Evolutionary conservation across 805 yeast genomes (phyloP).

Genomic region (Tetrapisispora phaffii): DNA sequence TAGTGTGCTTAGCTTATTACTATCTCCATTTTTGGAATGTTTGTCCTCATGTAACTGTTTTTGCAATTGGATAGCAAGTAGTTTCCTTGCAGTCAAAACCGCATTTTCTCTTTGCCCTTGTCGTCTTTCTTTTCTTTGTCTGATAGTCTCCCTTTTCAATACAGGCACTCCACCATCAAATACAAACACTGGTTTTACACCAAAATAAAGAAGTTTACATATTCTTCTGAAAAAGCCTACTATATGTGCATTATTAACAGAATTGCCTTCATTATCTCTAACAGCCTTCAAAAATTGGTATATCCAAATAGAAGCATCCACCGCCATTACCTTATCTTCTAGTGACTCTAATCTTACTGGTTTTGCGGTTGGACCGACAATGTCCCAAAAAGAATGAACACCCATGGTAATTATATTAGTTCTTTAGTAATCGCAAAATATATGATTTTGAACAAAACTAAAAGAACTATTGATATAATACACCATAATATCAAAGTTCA

Average conservation of each 20-base stretch:
- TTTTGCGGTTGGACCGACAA: constrained; percentile 77
- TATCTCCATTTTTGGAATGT: neutral
- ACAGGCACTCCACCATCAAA: constrained; percentile 94
- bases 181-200: constrained; percentile 80
- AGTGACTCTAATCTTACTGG: constrained; percentile 86
- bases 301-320: constrained; percentile 98
- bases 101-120: constrained; percentile 66
- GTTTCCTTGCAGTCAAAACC: constrained; percentile 63
- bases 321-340: constrained; percentile 70
- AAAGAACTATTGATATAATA: neutral
- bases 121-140: constrained; percentile 59
- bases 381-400: constrained; percentile 89
- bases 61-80: constrained; percentile 74
- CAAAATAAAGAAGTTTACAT: constrained; percentile 79
- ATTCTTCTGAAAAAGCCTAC: constrained; percentile 94
- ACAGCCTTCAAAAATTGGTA: constrained; percentile 94
- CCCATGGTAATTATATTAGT: constrained; percentile 59
- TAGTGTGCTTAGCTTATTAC: neutral
- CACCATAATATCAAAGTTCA: no score
- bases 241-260: constrained; percentile 70
- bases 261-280: constrained; percentile 73
- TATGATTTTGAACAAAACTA: neutral
- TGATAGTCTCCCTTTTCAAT: constrained; percentile 70
- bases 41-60: constrained; percentile 16
- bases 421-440: neutral